Conservation (phyloP, 805 yeast genomes). For the Ogataea methylovora region DNA sequence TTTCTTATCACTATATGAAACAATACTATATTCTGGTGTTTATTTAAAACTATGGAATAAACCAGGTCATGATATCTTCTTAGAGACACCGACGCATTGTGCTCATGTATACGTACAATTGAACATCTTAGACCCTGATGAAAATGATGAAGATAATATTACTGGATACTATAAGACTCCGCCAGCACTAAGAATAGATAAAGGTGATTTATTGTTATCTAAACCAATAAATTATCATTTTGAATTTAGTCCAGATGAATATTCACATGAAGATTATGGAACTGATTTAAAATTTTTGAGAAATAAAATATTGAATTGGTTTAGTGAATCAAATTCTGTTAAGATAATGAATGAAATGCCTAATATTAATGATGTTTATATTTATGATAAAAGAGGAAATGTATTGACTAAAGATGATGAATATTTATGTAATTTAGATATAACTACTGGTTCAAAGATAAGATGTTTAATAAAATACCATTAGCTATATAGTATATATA, state of each 20-base stretch:
- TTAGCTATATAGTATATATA: background rate
- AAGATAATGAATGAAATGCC: conserved; percentile 9
- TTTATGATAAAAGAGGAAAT: conserved; percentile 27
- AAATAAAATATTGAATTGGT: conserved; percentile 44
- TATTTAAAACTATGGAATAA: conserved; percentile 17
- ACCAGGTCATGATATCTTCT: conserved; percentile 46
- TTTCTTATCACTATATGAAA: conserved; percentile 16
- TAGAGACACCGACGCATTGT: conserved; percentile 72
- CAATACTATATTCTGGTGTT: conserved; percentile 15
- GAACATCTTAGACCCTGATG: conserved; percentile 25
- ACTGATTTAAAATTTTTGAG: conserved; percentile 60
- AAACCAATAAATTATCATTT: conserved; percentile 51
- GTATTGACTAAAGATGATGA: conserved; percentile 31
- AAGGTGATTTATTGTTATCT: conserved; percentile 12
- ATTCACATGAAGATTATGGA: conserved; percentile 64
- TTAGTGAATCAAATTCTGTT: conserved; percentile 35
- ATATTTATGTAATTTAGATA: conserved; percentile 42
- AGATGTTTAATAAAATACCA: conserved; percentile 22
- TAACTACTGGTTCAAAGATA: conserved; percentile 45
- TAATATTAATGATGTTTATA: conserved; percentile 19
- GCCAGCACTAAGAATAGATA: background rate
- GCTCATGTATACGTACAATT: conserved; percentile 61
- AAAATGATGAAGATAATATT: conserved; percentile 6
- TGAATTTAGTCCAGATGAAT: conserved; percentile 80
- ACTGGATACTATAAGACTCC: background rate